phyloP scores from a whole-genome alignment of 495 filamentous ascomycete species.

The Corynascus novoguineensis region DNA sequence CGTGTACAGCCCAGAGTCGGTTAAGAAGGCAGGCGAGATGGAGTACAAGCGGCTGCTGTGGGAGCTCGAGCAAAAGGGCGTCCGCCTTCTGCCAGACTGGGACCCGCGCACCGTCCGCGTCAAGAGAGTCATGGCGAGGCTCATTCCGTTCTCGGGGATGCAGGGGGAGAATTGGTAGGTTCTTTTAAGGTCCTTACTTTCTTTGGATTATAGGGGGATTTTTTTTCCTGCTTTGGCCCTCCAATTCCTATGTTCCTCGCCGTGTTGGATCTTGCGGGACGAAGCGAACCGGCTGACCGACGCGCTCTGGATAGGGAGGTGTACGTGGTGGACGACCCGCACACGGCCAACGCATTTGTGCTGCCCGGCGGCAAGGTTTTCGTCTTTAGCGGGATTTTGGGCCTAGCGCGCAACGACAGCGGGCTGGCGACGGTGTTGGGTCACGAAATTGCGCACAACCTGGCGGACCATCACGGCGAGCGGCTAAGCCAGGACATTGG shows the following conservation, averaged over 20 bases:
- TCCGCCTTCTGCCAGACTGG: slow-evolving; percentile 36
- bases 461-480: slow-evolving; percentile 77
- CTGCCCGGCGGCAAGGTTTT: slow-evolving; percentile 92
- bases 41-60: slow-evolving; percentile 49
- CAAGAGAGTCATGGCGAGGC: slow-evolving; percentile 58
- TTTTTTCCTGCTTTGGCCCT: no score
- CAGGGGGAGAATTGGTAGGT: slow-evolving; percentile 71
- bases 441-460: slow-evolving; percentile 91
- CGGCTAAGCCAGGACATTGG: slow-evolving; percentile 60
- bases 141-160: slow-evolving; percentile 66
- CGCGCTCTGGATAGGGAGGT: background rate
- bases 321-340: slow-evolving; percentile 66
- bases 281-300: no score
- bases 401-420: slow-evolving; percentile 63
- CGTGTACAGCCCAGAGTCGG: slow-evolving; percentile 52
- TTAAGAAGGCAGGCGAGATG: slow-evolving; percentile 49
- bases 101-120: slow-evolving; percentile 47
- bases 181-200: slow-evolving; percentile 33
- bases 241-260: no score
- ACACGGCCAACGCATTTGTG: slow-evolving; percentile 74
- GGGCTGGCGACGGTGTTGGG: slow-evolving; percentile 80
- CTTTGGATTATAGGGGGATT: no score
- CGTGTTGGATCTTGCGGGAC: no score
- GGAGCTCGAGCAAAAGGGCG: slow-evolving; percentile 33
- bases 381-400: slow-evolving; percentile 78